A percentile compares a stretch with the other conserved stretches of the same genome.
These are phyloP conservation scores for Miscanthus lutarioriparius DNA, from an alignment of 176 grass and related monocot genomes.

Conservation along the genomic window DNA sequence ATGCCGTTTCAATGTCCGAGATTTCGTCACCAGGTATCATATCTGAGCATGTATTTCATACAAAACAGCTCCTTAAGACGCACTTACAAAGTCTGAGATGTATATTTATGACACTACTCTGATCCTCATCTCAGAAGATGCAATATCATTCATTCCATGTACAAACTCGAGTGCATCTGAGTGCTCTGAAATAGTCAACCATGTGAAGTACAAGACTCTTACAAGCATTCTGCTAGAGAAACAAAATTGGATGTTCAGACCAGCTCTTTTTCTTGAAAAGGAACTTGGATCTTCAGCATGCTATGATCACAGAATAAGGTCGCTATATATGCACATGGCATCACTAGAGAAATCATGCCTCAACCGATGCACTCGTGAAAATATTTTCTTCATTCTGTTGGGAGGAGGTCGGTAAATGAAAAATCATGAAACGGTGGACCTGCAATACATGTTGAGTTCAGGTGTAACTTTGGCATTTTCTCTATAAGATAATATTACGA, in stretches of 20 bases:
- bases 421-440: slow-evolving; percentile 86
- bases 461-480: neutral
- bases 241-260: neutral
- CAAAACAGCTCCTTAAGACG: neutral
- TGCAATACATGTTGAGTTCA: slow-evolving; percentile 36
- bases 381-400: slow-evolving; percentile 44
- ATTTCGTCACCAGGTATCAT: neutral
- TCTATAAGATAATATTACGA: neutral
- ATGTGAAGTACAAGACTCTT: neutral
- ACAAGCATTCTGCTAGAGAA: neutral
- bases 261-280: neutral
- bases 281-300: slow-evolving; percentile 21
- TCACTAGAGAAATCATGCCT: slow-evolving; percentile 16
- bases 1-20: neutral
- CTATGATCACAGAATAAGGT: slow-evolving; percentile 6
- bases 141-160: neutral
- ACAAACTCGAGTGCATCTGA: neutral
- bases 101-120: neutral
- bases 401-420: slow-evolving; percentile 72
- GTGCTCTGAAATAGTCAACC: neutral
- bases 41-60: neutral
- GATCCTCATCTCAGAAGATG: neutral
- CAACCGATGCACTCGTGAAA: neutral
- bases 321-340: neutral
- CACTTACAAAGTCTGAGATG: neutral